phyloP scores from a whole-genome alignment of 2,329 filamentous ascomycete species.

The Calcarisporium arbuscula region DNA sequence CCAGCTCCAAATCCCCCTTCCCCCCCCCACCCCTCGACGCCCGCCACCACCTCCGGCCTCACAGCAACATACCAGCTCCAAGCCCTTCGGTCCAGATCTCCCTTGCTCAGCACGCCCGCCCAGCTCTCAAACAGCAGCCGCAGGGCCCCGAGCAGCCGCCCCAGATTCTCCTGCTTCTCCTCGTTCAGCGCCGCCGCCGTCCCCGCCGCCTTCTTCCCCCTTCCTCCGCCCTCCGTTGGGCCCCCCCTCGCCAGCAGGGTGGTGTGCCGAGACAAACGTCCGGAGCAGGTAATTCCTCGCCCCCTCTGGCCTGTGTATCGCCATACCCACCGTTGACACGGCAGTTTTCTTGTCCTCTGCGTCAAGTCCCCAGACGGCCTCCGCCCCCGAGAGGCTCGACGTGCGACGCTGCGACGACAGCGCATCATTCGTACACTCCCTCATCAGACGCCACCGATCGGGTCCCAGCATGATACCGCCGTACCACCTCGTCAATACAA shows the following conservation, averaged over 20 bases:
- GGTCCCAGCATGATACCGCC: constrained; percentile 55
- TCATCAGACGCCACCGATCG: constrained; percentile 58
- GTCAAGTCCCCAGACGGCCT: constrained; percentile 57
- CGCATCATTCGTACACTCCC: constrained; percentile 47
- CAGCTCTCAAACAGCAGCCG: constrained; percentile 70
- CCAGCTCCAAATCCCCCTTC: constrained; percentile 63
- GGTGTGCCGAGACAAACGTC: constrained; percentile 47
- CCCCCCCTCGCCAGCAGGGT: too few species aligned
- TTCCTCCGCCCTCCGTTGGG: constrained; percentile 11
- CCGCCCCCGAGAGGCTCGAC: constrained; percentile 32
- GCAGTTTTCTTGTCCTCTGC: constrained; percentile 41
- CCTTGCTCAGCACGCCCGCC: constrained; percentile 52
- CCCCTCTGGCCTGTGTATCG: constrained; percentile 67
- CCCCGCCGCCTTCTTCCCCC: constrained; percentile 43
- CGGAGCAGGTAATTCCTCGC: constrained; percentile 54
- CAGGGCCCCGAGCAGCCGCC: constrained; percentile 62
- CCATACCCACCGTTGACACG: constrained; percentile 46
- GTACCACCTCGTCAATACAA: constrained; percentile 57
- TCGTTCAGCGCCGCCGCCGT: constrained; percentile 43
- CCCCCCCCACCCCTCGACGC: constrained; percentile 77
- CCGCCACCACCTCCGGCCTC: constrained; percentile 68
- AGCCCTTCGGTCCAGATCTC: constrained; percentile 68
- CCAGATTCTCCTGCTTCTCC: constrained; percentile 65
- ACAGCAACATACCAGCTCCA: constrained; percentile 79
- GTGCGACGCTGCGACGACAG: constrained; percentile 41